Conservation (phyloP, 164 flowering plant genomes). For the Nymphaea thermarum region DNA sequence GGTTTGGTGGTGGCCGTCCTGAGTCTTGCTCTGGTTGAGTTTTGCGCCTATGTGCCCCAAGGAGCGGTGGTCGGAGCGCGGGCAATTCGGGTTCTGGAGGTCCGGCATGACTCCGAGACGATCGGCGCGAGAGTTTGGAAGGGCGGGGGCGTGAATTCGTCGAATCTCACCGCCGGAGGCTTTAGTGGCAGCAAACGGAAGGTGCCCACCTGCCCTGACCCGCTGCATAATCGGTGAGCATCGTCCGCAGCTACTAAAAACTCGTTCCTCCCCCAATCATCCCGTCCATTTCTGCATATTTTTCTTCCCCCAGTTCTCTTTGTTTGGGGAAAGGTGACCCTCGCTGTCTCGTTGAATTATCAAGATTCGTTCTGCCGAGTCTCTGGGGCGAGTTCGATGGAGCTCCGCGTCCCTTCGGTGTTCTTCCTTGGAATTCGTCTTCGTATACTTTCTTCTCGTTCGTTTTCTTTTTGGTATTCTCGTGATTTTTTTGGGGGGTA, state of each 20-base stretch:
- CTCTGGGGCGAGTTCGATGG: not conserved
- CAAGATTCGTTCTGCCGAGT: no score
- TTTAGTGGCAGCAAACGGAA: slow-evolving; percentile 8
- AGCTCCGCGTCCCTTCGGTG: not conserved
- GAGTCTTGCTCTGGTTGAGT: not conserved
- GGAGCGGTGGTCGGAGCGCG: slow-evolving; percentile 1
- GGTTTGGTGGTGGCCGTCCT: not conserved
- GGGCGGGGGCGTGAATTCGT: slow-evolving; percentile 1
- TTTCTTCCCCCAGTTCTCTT: no score
- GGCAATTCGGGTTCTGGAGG: slow-evolving; percentile 3
- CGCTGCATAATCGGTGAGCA: slow-evolving; percentile 11
- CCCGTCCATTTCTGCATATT: no score
- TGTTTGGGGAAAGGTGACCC: no score
- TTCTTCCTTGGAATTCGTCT: not conserved
- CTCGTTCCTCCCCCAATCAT: not conserved
- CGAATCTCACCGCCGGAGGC: slow-evolving; percentile 5
- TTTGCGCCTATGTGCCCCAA: not conserved
- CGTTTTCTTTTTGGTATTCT: slow-evolving; percentile 3
- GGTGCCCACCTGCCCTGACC: slow-evolving; percentile 13
- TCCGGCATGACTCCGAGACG: not conserved
- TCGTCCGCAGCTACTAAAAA: not conserved
- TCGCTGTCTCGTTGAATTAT: no score
- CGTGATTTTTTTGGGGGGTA: not conserved
- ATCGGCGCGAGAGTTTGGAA: not conserved
- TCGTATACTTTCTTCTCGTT: not conserved